Base-by-base conservation (phyloP, 225 moss, liverwort and hornwort species). In the Thuidium tamariscinum region DNA sequence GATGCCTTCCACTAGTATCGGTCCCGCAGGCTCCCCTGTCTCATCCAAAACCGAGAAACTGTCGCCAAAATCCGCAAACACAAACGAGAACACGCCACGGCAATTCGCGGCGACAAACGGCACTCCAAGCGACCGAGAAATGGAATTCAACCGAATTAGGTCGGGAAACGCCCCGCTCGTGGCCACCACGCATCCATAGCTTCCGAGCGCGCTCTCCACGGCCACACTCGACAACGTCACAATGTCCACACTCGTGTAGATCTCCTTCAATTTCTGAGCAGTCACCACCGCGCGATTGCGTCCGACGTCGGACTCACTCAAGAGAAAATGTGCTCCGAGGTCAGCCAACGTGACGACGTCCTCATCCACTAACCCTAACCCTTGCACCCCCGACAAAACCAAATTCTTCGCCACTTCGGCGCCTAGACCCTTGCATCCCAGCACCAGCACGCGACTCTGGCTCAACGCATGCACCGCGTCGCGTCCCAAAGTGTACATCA, bases 381-480 rank as follows among this genome's bases (percentile, higher is more conserved):
- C 97, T 90, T 94, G 89, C 63, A 98, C 90, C 10, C 98, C 98
- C 21, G 94, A 96, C 41, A 98, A 90, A 1, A 92, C 89, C 89
- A 98, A 90, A 96, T 98, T 98, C 89, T 98, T 98, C 79, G 95
- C 94, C 41, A 98, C 94, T 89, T 98, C 98, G 6, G 93, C 98
- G 27, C 98, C 98, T 39, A 96, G 80, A 3, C 95, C 98, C 69
- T 89, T 94, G 65, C 98, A 98, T 44, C 98, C 98, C 60, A 98
- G 86, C 85, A 94, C 89, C 80, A 94, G 71, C 61, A 93, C 92
- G 49, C 92, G 91, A 75, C 92, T 91, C 87, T 89, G 89, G 82
- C 86, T 89, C 88, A 94, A 71, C 78, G 84, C 77, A 44, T 80
- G 77, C 59, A 91, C 89, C 61, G 91, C 91, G 22, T 84, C 89